Evolutionary conservation across 768 basidiomycete genomes (phyloP), one percentile per base, ranked within the genome.

Genomic region (Thelephora aurantiotincta): DNA sequence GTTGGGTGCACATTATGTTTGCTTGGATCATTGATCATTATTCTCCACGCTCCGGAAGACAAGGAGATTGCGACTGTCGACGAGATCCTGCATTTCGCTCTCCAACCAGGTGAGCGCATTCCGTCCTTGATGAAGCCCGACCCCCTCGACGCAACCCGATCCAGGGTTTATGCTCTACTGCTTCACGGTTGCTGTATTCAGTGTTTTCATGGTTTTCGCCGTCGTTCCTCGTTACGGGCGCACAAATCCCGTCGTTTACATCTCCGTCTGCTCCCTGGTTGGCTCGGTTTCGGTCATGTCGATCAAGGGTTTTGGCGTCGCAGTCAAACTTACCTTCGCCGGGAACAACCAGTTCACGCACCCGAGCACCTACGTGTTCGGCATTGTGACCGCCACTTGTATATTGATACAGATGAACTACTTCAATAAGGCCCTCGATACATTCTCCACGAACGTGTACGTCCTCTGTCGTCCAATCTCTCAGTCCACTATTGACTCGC

Each of bases 231-330:
- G 69, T 52, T 77, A 96, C 57, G 96, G 96, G 30, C 83, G 82
- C 41, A 75, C 78, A 48, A 92, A 84, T 52, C 96, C 96, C 2
- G 55, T 91, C 51, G 84, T 96, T 26, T 98, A 96, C 66, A 76
- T 98, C 52, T 92, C 92, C 22, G 94, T 99, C 58, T 98, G 96
- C 64, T 97, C 93, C 11, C 63, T 97, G 49, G 91, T 91, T 38
- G 96, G 96, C 11, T 92, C 89, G 26, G 79, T 99, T 38, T 91
- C 90, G n/a, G 80, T 98, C 65, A 98, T 99, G 96, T 85, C 91
- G 36, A 86, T 97, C 72, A 99, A 99, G 68, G 94, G 92, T 43
- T 91, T 99, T 57, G 96, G 96, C 41, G 82, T 97, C 43, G 94
- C 96, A 2, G 75, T 99, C 57, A 98, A 98, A 64, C 75, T 99